These are phyloP conservation scores for Aspergillus campestris DNA, from an alignment of 495 filamentous ascomycete genomes.

Conservation along the genomic window DNA sequence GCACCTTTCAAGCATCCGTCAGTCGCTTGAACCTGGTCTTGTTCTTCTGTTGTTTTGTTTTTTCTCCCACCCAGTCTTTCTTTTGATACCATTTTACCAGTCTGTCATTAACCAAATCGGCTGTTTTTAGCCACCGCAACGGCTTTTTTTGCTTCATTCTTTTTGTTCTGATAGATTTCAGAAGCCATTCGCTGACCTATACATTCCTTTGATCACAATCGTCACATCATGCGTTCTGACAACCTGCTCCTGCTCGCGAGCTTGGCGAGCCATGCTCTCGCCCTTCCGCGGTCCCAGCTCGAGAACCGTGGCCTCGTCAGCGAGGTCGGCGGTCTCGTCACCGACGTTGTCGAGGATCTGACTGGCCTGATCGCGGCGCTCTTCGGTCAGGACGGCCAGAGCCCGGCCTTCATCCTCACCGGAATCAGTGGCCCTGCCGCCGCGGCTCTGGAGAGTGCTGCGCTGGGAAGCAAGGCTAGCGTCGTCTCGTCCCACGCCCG, in stretches of 20 bases:
- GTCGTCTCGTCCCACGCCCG: slow-evolving; percentile 23
- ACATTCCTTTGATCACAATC: slow-evolving; percentile 9
- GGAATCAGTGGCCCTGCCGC: slow-evolving; percentile 30
- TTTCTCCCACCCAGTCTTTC: slow-evolving; percentile 13
- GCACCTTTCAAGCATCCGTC: slow-evolving; percentile 14
- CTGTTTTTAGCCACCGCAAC: slow-evolving; percentile 9
- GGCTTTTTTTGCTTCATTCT: slow-evolving; percentile 8
- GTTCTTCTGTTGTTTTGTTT: slow-evolving; percentile 16
- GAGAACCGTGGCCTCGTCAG: slow-evolving; percentile 21
- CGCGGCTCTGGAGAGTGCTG: slow-evolving; percentile 32
- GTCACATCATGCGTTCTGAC: slow-evolving; percentile 30
- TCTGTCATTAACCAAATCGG: slow-evolving; percentile 31
- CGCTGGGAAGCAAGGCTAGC: slow-evolving; percentile 30
- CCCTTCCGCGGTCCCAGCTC: slow-evolving; percentile 23
- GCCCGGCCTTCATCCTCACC: slow-evolving; percentile 16
- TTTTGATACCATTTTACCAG: slow-evolving; percentile 14
- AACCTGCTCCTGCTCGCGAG: slow-evolving; percentile 29
- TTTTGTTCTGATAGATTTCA: slow-evolving; percentile 10
- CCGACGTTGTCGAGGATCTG: slow-evolving; percentile 13
- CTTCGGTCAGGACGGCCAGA: slow-evolving; percentile 15
- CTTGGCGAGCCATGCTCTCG: slow-evolving; percentile 29
- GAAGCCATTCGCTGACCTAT: slow-evolving; percentile 5
- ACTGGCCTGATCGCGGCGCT: slow-evolving; percentile 13
- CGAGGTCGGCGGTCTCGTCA: slow-evolving; percentile 1
- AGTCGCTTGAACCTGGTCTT: slow-evolving; percentile 14